Conservation (phyloP, 176 grass and related monocot species). For the barley (Hordeum vulgare) region DNA sequence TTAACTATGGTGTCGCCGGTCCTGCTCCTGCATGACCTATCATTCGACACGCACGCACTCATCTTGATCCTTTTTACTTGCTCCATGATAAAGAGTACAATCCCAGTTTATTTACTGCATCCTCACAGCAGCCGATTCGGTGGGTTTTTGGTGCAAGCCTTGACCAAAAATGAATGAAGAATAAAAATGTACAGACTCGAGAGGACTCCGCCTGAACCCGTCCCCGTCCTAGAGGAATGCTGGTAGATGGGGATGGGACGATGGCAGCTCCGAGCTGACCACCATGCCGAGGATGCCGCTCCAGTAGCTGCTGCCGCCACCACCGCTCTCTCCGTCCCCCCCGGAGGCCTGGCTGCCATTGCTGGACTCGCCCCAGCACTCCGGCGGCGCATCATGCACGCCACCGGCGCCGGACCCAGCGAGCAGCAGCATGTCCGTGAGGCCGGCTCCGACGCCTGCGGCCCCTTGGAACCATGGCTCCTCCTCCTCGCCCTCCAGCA, state of each 20-base stretch:
- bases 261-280: conserved; percentile 46
- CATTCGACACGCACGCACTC: conserved; percentile 2
- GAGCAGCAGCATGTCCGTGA: conserved; percentile 63
- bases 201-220: background rate
- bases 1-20: conserved; percentile 49
- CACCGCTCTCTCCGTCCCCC: conserved; percentile 53
- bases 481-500: conserved; percentile 27
- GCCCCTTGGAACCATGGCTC: conserved; percentile 49
- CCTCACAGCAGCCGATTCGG: background rate
- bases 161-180: background rate
- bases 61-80: background rate
- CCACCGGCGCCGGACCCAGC: conserved; percentile 39
- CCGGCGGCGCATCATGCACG: conserved; percentile 40
- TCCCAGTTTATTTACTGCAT: conserved; percentile 33
- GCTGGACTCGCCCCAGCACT: conserved; percentile 66
- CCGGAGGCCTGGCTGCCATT: conserved; percentile 39
- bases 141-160: conserved; percentile 4
- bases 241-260: conserved; percentile 11
- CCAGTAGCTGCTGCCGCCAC: conserved; percentile 72
- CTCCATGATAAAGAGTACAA: background rate
- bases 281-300: conserved; percentile 77
- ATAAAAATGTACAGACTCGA: background rate
- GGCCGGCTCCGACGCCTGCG: conserved; percentile 26
- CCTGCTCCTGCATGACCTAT: background rate
- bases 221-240: conserved; percentile 36